Percentiles rank a stretch among this genome's conserved stretches.
phyloP scores from a whole-genome alignment of 306 rosid species.

The Cucurbita pepo region DNA sequence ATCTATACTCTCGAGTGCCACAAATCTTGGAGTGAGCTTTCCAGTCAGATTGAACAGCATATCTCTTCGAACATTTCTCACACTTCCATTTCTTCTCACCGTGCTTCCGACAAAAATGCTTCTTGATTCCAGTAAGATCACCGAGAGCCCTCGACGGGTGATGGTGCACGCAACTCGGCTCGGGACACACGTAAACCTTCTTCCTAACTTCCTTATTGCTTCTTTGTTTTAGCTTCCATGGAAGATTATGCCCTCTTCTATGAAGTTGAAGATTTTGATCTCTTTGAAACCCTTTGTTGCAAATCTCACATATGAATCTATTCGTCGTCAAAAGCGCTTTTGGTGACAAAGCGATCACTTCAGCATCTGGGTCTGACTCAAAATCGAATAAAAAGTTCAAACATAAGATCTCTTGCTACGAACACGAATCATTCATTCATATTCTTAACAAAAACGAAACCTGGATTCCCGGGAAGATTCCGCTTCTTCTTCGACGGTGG shows the following conservation, averaged over 20 bases:
- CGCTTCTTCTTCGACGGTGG: constrained; percentile 55
- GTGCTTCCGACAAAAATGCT: constrained; percentile 79
- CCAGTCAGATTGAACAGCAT: constrained; percentile 92
- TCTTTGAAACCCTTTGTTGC: constrained; percentile 61
- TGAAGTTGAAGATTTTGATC: constrained; percentile 89
- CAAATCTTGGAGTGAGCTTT: constrained; percentile 90
- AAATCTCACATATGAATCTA: constrained; percentile 17
- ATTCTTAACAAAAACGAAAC: constrained; percentile 11
- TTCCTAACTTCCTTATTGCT: constrained; percentile 37
- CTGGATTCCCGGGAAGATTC: constrained; percentile 81
- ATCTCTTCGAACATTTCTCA: constrained; percentile 46
- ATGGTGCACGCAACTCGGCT: constrained; percentile 57
- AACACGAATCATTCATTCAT: neutral
- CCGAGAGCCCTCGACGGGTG: constrained; percentile 80
- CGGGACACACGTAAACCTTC: constrained; percentile 82
- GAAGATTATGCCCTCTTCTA: constrained; percentile 77
- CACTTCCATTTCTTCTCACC: constrained; percentile 48
- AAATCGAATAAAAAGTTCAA: neutral
- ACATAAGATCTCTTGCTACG: neutral
- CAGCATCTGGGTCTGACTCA: constrained; percentile 71
- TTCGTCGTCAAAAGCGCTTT: constrained; percentile 60
- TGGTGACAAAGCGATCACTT: constrained; percentile 76
- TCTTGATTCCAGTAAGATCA: constrained; percentile 83
- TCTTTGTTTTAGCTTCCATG: constrained; percentile 83
- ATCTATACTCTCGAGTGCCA: constrained; percentile 75